These are phyloP conservation scores for Globisporangium paroecandrum DNA, from an alignment of 352 stramenopile genomes.

Conservation along the genomic window DNA sequence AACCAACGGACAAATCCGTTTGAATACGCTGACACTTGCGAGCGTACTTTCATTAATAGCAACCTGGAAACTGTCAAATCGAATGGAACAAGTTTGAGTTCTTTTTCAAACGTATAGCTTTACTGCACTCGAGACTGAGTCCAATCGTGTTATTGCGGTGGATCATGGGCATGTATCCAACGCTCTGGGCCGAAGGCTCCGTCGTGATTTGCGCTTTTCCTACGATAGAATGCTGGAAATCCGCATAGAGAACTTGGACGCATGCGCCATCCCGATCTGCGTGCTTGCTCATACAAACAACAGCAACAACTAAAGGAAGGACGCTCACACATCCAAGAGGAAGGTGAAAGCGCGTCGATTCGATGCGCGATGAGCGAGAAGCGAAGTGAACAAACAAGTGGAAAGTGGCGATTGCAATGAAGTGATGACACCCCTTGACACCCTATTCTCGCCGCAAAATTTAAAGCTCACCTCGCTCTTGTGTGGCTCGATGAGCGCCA, in stretches of 20 bases:
- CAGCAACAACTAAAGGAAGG: too few species aligned
- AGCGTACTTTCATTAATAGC: background rate
- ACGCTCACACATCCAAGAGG: background rate
- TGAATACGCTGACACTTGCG: background rate
- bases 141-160: background rate
- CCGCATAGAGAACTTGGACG: background rate
- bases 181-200: background rate
- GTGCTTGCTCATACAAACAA: background rate
- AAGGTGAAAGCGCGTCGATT: background rate
- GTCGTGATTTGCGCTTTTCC: background rate
- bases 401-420: background rate
- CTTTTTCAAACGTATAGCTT: too few species aligned
- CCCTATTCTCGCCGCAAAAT: background rate
- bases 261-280: background rate
- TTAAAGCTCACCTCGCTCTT: background rate
- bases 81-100: background rate
- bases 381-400: background rate
- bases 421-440: background rate
- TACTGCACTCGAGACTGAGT: background rate
- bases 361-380: background rate
- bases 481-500: background rate
- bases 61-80: background rate
- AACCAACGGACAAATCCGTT: background rate
- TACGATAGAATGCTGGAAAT: background rate
- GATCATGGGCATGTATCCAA: background rate